Base-by-base conservation (phyloP, 768 basidiomycete genomes). In the Pholiota microspora region DNA sequence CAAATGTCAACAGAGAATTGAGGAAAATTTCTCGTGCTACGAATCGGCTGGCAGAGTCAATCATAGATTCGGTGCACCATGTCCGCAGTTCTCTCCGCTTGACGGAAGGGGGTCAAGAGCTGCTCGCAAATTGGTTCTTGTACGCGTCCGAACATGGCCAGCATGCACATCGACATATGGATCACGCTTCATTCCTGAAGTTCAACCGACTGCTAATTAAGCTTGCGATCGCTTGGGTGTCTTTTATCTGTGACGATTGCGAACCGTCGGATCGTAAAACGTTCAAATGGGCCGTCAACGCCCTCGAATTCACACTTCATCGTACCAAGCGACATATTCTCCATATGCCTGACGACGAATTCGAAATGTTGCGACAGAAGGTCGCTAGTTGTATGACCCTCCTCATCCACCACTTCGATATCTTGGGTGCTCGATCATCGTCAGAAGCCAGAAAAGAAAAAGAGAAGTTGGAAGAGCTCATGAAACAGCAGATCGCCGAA, bases 241-340 rank as follows among this genome's bases (percentile, higher is more conserved):
- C 94, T 40, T 98, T 99, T 77, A 96, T 98, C 59, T 97, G 94
- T 72, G 94, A 98, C 65, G 92, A 95, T 63, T 99, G 97, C 73
- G 92, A 97, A 62, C 94, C 95, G 7, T 89, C 92, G 29, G 95
- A 98, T 69, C 83, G 93, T 54, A 90, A 88, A 69, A 98, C 94
- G 0, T 99, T 99, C 80, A 89, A 91, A 67, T 98, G 95, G 95
- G 95, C 97, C 7, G 94, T 99, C 50, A 91, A 88, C 54, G 95
- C 97, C 2, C 82, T 99, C 27, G 94, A 97, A 66, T 98, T 94
- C 66, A 87, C 94, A 1, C 83, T 92, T 55, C 82, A 87, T 56
- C 87, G 95, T 52, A 98, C 94, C 12, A 82, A 87, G 59, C 85
- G 92, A 52, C 91, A 89, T 68, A 98, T 99, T 61, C 79, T 97